A percentile compares a stretch with the other conserved stretches of the same genome.
These are phyloP conservation scores for Hericium rajendrae DNA, from an alignment of 768 basidiomycete genomes.

Conservation along the genomic window DNA sequence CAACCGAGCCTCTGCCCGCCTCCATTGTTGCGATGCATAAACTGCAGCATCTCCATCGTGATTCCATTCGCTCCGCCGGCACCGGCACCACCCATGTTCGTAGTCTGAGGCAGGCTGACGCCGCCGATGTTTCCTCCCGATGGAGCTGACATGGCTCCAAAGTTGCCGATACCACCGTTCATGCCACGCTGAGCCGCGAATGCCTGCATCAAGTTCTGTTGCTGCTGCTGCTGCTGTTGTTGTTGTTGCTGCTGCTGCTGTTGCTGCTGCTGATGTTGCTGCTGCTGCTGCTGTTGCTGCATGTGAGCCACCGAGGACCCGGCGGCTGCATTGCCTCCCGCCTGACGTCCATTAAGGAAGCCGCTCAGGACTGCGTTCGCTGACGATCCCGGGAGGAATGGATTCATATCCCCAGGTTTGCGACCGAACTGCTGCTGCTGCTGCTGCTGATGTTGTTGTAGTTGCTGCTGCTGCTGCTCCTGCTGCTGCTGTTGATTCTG, in stretches of 20 bases:
- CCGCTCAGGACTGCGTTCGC: constrained; percentile 10
- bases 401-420: constrained; percentile 13
- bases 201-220: constrained; percentile 4
- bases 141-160: not conserved
- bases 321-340: not conserved
- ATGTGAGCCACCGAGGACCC: not conserved
- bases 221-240: no score
- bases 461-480: constrained; percentile 3
- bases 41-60: constrained; percentile 10
- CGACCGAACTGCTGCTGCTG: constrained; percentile 1
- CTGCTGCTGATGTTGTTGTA: constrained; percentile 1
- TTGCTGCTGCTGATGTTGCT: no score
- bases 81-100: constrained; percentile 1
- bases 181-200: constrained; percentile 1
- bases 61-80: not conserved
- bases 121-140: not conserved
- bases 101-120: constrained; percentile 3
- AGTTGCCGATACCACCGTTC: not conserved
- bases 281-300: constrained; percentile 2
- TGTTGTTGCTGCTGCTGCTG: constrained; percentile 6
- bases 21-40: constrained; percentile 8
- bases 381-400: constrained; percentile 10
- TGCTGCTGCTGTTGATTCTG: constrained; percentile 2
- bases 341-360: not conserved
- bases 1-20: constrained; percentile 4